Evolutionary conservation across 1,284 basidiomycete species (phyloP).

Genomic region (Ceratobasidium papillatum): DNA sequence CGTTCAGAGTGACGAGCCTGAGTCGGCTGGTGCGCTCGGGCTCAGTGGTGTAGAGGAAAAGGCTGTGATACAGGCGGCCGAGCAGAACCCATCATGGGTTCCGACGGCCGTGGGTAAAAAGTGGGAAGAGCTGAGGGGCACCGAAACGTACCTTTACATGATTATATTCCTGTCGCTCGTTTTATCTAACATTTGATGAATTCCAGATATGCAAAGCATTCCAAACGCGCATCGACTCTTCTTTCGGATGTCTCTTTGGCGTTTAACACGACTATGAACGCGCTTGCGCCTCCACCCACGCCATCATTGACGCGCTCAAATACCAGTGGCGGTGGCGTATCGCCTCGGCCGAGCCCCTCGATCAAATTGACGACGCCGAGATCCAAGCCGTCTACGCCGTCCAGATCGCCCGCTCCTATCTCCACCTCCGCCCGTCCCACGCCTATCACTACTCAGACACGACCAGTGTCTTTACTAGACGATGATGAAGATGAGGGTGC

Average conservation of each 20-base stretch:
- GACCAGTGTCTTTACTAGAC: slow-evolving; percentile 44
- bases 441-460: background rate
- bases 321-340: background rate
- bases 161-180: slow-evolving; percentile 21
- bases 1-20: slow-evolving; percentile 45
- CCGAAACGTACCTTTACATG: slow-evolving; percentile 59
- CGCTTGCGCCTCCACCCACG: slow-evolving; percentile 20
- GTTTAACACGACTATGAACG: slow-evolving; percentile 46
- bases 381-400: slow-evolving; percentile 1
- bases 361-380: slow-evolving; percentile 3
- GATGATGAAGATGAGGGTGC: slow-evolving; percentile 43
- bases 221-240: slow-evolving; percentile 71
- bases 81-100: slow-evolving; percentile 36
- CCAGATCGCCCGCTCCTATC: background rate
- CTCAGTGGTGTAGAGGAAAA: slow-evolving; percentile 43
- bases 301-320: background rate
- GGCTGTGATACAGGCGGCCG: background rate
- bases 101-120: slow-evolving; percentile 60
- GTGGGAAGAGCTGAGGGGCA: slow-evolving; percentile 65
- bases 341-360: background rate
- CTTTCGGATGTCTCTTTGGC: slow-evolving; percentile 65
- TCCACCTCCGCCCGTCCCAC: background rate
- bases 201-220: slow-evolving; percentile 60
- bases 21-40: slow-evolving; percentile 60
- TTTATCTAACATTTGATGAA: slow-evolving; percentile 21